These are phyloP conservation scores for Camptophora hylomeconis DNA, from an alignment of 2,329 filamentous ascomycete species.

Conservation along the genomic window DNA sequence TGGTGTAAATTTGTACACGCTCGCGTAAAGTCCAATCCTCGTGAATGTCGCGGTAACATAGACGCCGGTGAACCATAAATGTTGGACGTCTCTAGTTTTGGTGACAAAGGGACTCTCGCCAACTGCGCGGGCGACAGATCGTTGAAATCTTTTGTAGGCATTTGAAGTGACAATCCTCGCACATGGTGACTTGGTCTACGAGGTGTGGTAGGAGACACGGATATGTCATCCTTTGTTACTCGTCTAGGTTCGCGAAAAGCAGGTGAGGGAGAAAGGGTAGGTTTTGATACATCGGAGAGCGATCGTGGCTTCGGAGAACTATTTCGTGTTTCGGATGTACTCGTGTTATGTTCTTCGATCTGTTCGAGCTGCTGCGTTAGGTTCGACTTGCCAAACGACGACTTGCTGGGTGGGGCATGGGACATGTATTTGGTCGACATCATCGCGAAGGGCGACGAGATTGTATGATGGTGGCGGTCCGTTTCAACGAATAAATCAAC, in stretches of 20 bases:
- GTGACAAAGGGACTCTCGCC: slow-evolving; percentile 60
- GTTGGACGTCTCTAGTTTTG: slow-evolving; percentile 71
- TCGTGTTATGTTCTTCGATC: slow-evolving; percentile 13
- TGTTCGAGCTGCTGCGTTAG: slow-evolving; percentile 15
- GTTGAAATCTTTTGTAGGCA: slow-evolving; percentile 40
- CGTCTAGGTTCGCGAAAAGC: slow-evolving; percentile 41
- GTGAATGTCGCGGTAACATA: slow-evolving; percentile 74
- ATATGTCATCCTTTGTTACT: slow-evolving; percentile 52
- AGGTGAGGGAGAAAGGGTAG: slow-evolving; percentile 46
- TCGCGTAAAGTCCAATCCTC: slow-evolving; percentile 83
- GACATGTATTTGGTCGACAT: slow-evolving; percentile 15
- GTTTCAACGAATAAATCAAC: too few relatives aligned
- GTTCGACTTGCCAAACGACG: slow-evolving; percentile 10
- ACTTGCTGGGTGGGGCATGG: slow-evolving; percentile 6
- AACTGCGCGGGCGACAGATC: slow-evolving; percentile 34
- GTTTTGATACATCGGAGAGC: slow-evolving; percentile 51
- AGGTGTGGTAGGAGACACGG: slow-evolving; percentile 53
- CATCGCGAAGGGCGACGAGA: neutral
- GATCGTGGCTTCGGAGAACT: slow-evolving; percentile 44
- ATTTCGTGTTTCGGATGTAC: slow-evolving; percentile 11
- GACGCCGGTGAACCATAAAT: slow-evolving; percentile 80
- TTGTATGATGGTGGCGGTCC: too few relatives aligned
- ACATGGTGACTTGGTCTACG: slow-evolving; percentile 50
- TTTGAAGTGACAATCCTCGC: slow-evolving; percentile 56
- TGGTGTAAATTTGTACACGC: slow-evolving; percentile 92